phyloP scores from a whole-genome alignment of 768 basidiomycete species.

The Plicaturopsis crispa region DNA sequence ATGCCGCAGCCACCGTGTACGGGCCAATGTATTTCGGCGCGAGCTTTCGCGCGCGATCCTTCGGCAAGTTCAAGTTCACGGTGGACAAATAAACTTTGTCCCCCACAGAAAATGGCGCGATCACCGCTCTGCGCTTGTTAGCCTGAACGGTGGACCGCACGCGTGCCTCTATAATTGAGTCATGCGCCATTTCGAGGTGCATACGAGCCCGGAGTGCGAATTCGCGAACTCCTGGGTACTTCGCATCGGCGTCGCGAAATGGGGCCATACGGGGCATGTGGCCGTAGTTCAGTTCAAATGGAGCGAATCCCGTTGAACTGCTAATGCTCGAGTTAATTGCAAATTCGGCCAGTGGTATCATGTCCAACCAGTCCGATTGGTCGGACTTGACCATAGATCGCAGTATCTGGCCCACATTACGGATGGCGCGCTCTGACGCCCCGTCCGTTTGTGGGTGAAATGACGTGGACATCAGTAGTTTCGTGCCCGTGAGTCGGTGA shows the following conservation, averaged over 20 bases:
- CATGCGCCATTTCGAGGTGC: slow-evolving; percentile 11
- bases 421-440: slow-evolving; percentile 19
- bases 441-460: slow-evolving; percentile 37
- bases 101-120: slow-evolving; percentile 10
- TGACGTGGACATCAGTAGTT: slow-evolving; percentile 26
- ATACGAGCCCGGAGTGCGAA: slow-evolving; percentile 9
- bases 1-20: slow-evolving; percentile 6
- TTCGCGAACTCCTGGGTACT: slow-evolving; percentile 1
- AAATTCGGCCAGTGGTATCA: slow-evolving; percentile 27
- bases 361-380: slow-evolving; percentile 24
- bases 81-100: slow-evolving; percentile 22
- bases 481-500: slow-evolving; percentile 18
- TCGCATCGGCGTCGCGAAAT: too few species aligned
- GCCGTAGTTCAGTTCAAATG: slow-evolving; percentile 17
- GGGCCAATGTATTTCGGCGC: slow-evolving; percentile 24
- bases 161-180: slow-evolving; percentile 13
- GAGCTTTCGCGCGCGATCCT: slow-evolving; percentile 21
- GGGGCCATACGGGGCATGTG: too few species aligned
- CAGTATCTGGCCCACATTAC: slow-evolving; percentile 23
- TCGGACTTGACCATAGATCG: slow-evolving; percentile 12
- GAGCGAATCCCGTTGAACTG: slow-evolving; percentile 25
- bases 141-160: slow-evolving; percentile 11
- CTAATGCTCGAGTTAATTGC: slow-evolving; percentile 26
- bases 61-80: slow-evolving; percentile 21
- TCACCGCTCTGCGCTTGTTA: slow-evolving; percentile 5